phyloP scores from a whole-genome alignment of 371 early-diverging fungal species.

The Nematocida parisii region DNA sequence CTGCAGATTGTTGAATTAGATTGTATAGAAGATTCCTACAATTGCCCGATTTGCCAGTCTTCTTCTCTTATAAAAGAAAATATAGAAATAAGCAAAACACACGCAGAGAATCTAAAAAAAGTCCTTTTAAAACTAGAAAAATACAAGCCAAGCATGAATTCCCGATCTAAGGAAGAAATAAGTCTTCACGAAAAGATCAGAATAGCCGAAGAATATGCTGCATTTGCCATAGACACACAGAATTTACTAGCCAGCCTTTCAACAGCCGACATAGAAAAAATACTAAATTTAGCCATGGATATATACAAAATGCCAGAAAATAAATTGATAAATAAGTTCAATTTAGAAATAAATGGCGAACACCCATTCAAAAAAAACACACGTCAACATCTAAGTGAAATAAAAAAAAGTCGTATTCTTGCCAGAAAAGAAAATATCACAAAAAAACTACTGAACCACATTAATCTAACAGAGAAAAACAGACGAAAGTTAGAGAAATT shows the following conservation, averaged over 20 bases:
- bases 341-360: not conserved
- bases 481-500: not conserved
- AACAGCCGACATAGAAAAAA: not conserved
- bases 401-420: not conserved
- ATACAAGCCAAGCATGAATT: not conserved
- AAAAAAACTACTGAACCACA: not conserved
- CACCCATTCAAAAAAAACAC: not conserved
- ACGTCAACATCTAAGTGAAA: not conserved
- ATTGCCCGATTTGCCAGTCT: not conserved
- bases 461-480: not conserved
- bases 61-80: not conserved
- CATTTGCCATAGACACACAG: not conserved
- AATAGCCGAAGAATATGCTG: not conserved
- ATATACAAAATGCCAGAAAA: not conserved
- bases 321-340: not conserved
- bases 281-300: not conserved
- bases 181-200: not conserved
- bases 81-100: not conserved
- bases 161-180: not conserved
- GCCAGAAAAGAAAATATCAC: not conserved
- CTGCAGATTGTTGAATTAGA: not conserved
- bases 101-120: not conserved
- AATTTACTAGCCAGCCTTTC: not conserved
- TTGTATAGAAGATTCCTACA: not conserved
- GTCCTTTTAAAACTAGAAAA: not conserved